Evolutionary conservation across 2,329 filamentous ascomycete genomes (phyloP), one percentile per base, ranked within the genome.

Genomic region (Diaporthe amygdali): DNA sequence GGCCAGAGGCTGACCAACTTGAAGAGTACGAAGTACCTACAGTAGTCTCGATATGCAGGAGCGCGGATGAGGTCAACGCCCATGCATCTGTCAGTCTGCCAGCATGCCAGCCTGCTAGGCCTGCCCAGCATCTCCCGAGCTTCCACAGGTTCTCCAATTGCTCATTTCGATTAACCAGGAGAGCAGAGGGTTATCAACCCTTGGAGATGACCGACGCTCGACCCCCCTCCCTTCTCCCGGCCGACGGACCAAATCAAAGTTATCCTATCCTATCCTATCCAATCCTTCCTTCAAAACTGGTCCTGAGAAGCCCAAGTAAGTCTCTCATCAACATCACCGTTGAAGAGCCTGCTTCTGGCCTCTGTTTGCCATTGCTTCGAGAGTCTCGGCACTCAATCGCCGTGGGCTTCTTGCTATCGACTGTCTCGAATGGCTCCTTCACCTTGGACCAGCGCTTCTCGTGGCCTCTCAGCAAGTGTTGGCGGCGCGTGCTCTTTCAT

Each of bases 61-160:
- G 59, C 47, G 44, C 5, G 37, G 59, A 41, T 63, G 59, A 63
- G 59, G 59, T 64, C 59, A 64, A 64, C 44, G 41, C 59, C 59
- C 47, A 63, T 63, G 59, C 59, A n/a, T 22, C 30, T n/a, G 37
- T 49, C 44, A 22, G 9, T 32, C 25, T 63, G 39, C 56, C 56
- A 63, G 56, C 56, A 46, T 46, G 25, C 22, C 32, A n/a, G n/a
- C n/a, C n/a, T n/a, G n/a, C n/a, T n/a, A n/a, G n/a, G n/a, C n/a
- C n/a, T n/a, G n/a, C n/a, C n/a, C n/a, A n/a, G n/a, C n/a, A n/a
- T n/a, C n/a, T n/a, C 27, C 27, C 59, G 34, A 49, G 59, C 20
- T 49, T 64, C 41, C 59, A 49, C 37, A 34, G 30, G 20, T 64
- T 64, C 59, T 49, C 59, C 59, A 64, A 64, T 15, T 34, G 41